These are phyloP conservation scores for Colletotrichum sp. DNA, from an alignment of 2,329 filamentous ascomycete species.

Conservation along the genomic window DNA sequence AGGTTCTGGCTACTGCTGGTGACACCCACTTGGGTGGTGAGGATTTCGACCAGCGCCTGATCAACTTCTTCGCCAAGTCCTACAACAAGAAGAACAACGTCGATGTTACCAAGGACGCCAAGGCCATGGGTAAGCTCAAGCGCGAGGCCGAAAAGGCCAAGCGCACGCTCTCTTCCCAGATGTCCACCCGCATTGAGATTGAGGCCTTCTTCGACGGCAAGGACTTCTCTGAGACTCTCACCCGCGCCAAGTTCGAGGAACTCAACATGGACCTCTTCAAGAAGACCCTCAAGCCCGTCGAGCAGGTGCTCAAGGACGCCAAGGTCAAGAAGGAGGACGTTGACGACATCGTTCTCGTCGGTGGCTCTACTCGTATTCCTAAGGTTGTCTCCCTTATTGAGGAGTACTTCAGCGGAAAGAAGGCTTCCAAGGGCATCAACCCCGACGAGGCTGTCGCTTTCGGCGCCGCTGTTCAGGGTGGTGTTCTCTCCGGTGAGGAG, in stretches of 20 bases:
- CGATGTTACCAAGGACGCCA: conserved; percentile 91
- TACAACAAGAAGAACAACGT: conserved; percentile 99
- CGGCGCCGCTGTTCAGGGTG: conserved; percentile 95
- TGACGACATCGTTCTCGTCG: conserved; percentile 95
- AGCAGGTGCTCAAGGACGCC: conserved; percentile 98
- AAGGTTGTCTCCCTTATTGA: conserved; percentile 90
- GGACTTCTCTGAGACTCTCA: conserved; percentile 98
- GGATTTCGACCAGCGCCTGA: conserved; percentile 98
- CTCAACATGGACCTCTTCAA: conserved; percentile 99
- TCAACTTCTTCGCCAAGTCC: conserved; percentile 93
- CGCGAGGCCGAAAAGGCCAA: conserved; percentile 99
- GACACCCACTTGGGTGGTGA: conserved; percentile 98
- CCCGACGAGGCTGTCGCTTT: conserved; percentile 98
- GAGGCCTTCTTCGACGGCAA: conserved; percentile 96
- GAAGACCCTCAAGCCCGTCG: conserved; percentile 98
- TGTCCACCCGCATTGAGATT: conserved; percentile 93
- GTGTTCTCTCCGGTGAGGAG: conserved; percentile 89
- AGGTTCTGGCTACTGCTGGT: conserved; percentile 93
- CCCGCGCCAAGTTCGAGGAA: conserved; percentile 99
- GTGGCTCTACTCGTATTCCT: conserved; percentile 98
- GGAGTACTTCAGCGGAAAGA: conserved; percentile 95
- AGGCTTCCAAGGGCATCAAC: conserved; percentile 99
- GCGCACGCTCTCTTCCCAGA: conserved; percentile 94
- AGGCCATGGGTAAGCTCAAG: conserved; percentile 99
- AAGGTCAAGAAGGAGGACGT: conserved; percentile 96